Evolutionary conservation across 83 land plant species (phyloP).

Genomic region (Picea mariana): DNA sequence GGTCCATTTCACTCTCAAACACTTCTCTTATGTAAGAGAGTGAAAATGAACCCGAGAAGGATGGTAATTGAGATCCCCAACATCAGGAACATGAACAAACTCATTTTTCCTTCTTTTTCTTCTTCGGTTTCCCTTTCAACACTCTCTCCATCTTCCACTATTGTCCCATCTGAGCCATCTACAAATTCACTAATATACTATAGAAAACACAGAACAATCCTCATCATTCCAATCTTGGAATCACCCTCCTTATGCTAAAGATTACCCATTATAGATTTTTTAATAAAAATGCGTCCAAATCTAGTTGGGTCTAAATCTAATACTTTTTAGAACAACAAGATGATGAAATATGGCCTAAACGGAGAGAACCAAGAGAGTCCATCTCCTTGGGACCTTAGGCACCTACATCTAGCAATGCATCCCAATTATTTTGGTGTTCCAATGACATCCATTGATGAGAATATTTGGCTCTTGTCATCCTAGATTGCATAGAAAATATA

Average conservation of each 20-base stretch:
- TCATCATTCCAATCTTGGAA: slow-evolving; percentile 80
- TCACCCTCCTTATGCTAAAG: slow-evolving; percentile 64
- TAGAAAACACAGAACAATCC: slow-evolving; percentile 68
- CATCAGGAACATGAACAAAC: slow-evolving; percentile 13
- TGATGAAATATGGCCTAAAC: slow-evolving; percentile 89
- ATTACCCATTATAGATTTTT: slow-evolving; percentile 79
- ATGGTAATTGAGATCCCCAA: slow-evolving; percentile 56
- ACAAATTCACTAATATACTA: slow-evolving; percentile 63
- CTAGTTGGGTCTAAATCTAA: slow-evolving; percentile 95
- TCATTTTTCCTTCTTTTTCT: background rate
- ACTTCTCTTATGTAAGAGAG: slow-evolving; percentile 59
- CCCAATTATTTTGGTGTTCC: slow-evolving; percentile 95
- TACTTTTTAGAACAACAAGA: slow-evolving; percentile 87
- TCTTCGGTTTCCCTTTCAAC: slow-evolving; percentile 34
- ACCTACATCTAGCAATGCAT: slow-evolving; percentile 92
- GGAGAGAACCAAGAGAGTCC: slow-evolving; percentile 90
- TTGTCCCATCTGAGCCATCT: slow-evolving; percentile 46
- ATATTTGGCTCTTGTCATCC: slow-evolving; percentile 90
- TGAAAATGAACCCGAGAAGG: slow-evolving; percentile 78
- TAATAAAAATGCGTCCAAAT: slow-evolving; percentile 90
- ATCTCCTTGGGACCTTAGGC: slow-evolving; percentile 95
- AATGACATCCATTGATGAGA: slow-evolving; percentile 98
- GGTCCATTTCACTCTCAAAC: slow-evolving; percentile 61
- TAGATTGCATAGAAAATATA: slow-evolving; percentile 90
- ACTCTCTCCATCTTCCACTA: slow-evolving; percentile 35